Evolutionary conservation across 176 grass and related monocot genomes (phyloP).

Genomic region (Oryza coarctata): DNA sequence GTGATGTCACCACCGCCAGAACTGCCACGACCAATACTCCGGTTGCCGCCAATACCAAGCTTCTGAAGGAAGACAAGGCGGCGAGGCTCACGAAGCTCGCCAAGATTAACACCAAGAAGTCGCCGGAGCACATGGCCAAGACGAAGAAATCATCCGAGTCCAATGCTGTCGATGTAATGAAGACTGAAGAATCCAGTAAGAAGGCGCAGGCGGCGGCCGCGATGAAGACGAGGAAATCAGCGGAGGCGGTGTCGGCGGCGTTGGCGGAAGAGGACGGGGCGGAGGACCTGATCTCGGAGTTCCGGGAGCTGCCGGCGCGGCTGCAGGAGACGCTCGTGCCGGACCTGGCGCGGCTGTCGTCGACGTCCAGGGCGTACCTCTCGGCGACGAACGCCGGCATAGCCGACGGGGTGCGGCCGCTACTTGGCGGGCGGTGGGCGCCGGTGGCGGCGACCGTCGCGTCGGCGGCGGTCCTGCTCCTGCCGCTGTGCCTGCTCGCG

Average conservation of each 20-base stretch:
- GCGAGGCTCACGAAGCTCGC: constrained; percentile 32
- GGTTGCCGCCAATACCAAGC: constrained; percentile 42
- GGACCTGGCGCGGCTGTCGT: constrained; percentile 81
- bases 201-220: constrained; percentile 36
- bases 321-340: constrained; percentile 73
- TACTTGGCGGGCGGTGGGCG: constrained; percentile 68
- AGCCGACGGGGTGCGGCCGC: constrained; percentile 63
- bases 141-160: constrained; percentile 43
- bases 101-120: constrained; percentile 28
- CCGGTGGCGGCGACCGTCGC: constrained; percentile 50
- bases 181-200: constrained; percentile 44
- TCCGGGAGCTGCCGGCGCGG: constrained; percentile 61
- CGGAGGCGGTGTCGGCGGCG: constrained; percentile 19
- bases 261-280: constrained; percentile 45
- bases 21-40: neutral
- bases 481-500: constrained; percentile 68
- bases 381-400: constrained; percentile 80
- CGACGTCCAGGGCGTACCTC: constrained; percentile 84
- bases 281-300: constrained; percentile 74
- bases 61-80: constrained; percentile 50
- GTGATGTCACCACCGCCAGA: too few species aligned
- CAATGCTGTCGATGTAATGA: constrained; percentile 1
- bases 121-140: constrained; percentile 44
- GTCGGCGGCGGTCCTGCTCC: constrained; percentile 54
- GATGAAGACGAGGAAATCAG: constrained; percentile 13